These are phyloP conservation scores for Candida cerambycidarum DNA, from an alignment of 805 yeast species.

Conservation along the genomic window DNA sequence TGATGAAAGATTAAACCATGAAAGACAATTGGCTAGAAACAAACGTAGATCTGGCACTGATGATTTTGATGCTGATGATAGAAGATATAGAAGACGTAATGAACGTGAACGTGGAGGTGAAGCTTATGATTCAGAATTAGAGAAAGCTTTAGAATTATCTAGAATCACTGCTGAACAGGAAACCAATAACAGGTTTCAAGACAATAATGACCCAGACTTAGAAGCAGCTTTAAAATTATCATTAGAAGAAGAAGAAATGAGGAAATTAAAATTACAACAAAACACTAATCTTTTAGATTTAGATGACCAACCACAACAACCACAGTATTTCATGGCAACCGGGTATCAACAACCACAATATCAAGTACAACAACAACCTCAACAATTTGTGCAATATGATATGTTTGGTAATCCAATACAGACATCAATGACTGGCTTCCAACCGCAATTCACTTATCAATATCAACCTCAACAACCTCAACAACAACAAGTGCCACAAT, in stretches of 20 bases:
- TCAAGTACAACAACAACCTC: conserved; percentile 7
- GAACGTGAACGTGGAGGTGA: conserved; percentile 6
- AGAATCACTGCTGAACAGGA: conserved; percentile 83
- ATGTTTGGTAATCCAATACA: conserved; percentile 69
- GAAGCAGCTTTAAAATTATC: conserved; percentile 69
- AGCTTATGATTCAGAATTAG: conserved; percentile 72
- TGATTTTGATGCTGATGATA: conserved; percentile 24
- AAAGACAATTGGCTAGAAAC: conserved; percentile 49
- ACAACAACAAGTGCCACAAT: conserved; percentile 18
- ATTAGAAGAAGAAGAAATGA: conserved; percentile 73
- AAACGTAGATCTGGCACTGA: conserved; percentile 13
- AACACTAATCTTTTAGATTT: conserved; percentile 54
- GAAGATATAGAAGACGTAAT: conserved; percentile 22
- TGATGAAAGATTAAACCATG: conserved; percentile 75
- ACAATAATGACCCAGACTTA: conserved; percentile 56
- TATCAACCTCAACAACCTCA: conserved; percentile 24
- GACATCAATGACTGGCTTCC: conserved; percentile 56
- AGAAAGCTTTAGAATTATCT: conserved; percentile 78
- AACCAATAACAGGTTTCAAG: conserved; percentile 48
- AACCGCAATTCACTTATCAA: conserved; percentile 28
- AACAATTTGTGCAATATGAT: conserved; percentile 43
- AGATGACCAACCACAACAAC: conserved; percentile 36
- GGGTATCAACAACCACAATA: conserved; percentile 43
- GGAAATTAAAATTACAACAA: conserved; percentile 46
- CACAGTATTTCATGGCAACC: conserved; percentile 39